These are phyloP conservation scores for Mycena alexandri DNA, from an alignment of 768 basidiomycete species.

Conservation along the genomic window DNA sequence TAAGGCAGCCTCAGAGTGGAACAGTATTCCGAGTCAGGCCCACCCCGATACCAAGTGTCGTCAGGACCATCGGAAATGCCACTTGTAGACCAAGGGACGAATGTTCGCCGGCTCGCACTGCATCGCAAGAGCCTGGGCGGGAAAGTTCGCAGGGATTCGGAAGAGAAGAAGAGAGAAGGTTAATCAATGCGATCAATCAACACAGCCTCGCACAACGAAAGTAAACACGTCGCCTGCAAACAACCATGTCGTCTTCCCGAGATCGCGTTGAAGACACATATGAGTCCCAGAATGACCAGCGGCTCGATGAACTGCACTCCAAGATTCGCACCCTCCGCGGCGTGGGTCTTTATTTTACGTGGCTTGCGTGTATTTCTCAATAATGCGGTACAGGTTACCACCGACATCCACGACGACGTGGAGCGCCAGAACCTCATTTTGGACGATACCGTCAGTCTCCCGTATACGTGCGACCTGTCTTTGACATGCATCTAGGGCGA, in stretches of 20 bases:
- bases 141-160: not conserved
- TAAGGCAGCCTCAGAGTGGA: no score
- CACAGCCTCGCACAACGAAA: not conserved
- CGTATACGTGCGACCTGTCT: not conserved
- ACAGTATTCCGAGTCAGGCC: no score
- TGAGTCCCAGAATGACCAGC: slow-evolving; percentile 88
- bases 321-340: slow-evolving; percentile 86
- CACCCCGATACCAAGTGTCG: no score
- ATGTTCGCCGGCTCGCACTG: no score
- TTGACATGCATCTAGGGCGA: slow-evolving; percentile 62
- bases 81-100: no score
- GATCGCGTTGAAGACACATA: slow-evolving; percentile 76
- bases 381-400: slow-evolving; percentile 72
- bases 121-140: no score
- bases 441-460: slow-evolving; percentile 75
- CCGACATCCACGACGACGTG: slow-evolving; percentile 87
- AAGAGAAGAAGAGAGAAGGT: not conserved
- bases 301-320: slow-evolving; percentile 85
- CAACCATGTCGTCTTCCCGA: slow-evolving; percentile 52
- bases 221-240: not conserved
- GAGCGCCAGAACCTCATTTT: slow-evolving; percentile 85
- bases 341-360: slow-evolving; percentile 55
- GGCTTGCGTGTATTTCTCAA: not conserved
- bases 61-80: no score
- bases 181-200: not conserved